Conservation (phyloP, 495 filamentous ascomycete species). For the Jackrogersella multiformis region DNA sequence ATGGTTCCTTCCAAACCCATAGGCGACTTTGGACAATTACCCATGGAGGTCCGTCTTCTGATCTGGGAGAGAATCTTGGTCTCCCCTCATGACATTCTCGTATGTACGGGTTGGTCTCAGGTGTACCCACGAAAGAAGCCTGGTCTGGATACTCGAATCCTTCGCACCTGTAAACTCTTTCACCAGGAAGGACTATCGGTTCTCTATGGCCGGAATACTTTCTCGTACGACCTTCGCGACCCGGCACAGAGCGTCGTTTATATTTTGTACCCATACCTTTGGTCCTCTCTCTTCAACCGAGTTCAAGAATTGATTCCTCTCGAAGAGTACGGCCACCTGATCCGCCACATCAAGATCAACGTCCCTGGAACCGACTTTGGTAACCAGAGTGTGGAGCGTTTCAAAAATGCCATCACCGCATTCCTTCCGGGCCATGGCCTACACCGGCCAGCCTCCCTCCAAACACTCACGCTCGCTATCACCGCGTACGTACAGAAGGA, state of each 20-base stretch:
- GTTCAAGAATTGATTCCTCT: constrained; percentile 43
- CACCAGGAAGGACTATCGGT: constrained; percentile 44
- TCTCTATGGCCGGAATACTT: constrained; percentile 54
- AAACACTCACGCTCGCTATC: too few relatives aligned
- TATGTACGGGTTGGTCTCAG: constrained; percentile 49
- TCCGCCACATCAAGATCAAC: constrained; percentile 51
- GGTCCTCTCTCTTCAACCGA: background rate
- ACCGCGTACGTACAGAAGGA: too few relatives aligned
- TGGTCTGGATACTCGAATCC: constrained; percentile 42
- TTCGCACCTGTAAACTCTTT: constrained; percentile 44
- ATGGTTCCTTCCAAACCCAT: too few relatives aligned
- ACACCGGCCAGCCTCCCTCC: too few relatives aligned
- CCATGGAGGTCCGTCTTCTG: constrained; percentile 48
- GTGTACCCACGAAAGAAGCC: constrained; percentile 31
- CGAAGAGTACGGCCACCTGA: constrained; percentile 47
- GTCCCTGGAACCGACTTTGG: constrained; percentile 46
- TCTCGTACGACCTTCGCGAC: constrained; percentile 53
- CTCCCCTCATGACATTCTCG: constrained; percentile 45
- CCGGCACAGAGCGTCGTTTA: too few relatives aligned
- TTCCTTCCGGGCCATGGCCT: constrained; percentile 28
- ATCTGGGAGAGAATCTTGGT: constrained; percentile 51
- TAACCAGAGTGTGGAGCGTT: background rate
- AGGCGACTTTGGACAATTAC: constrained; percentile 24
- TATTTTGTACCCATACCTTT: too few relatives aligned
- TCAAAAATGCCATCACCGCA: constrained; percentile 25